Conservation (phyloP, 805 yeast genomes). For the Lipomyces sp. region DNA sequence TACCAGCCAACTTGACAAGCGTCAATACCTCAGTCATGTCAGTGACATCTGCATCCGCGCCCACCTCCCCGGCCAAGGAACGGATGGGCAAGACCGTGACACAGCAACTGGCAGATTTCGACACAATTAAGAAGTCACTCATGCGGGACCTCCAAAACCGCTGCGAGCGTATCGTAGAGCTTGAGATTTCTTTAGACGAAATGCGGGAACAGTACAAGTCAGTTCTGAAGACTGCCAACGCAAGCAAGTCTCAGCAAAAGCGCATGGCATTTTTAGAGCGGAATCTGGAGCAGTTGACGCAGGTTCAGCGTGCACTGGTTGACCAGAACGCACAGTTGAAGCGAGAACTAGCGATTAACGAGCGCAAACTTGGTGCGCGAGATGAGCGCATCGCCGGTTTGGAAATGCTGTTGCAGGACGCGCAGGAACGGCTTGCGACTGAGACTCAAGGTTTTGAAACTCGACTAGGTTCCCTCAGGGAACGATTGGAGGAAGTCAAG, state of each 20-base stretch:
- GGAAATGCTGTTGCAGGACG: constrained; percentile 56
- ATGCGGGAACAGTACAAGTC: constrained; percentile 47
- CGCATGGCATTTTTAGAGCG: constrained; percentile 60
- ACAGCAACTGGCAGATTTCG: constrained; percentile 37
- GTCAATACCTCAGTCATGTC: constrained; percentile 8
- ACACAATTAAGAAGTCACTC: constrained; percentile 40
- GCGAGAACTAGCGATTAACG: constrained; percentile 60
- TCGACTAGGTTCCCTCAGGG: constrained; percentile 32
- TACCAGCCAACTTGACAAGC: constrained; percentile 7
- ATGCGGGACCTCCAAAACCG: constrained; percentile 44
- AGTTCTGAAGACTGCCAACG: constrained; percentile 39
- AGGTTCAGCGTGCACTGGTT: constrained; percentile 65
- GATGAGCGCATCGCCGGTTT: constrained; percentile 61
- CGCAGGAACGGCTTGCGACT: constrained; percentile 53
- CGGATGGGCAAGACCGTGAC: constrained; percentile 22
- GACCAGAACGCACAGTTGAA: constrained; percentile 62
- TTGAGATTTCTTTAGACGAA: constrained; percentile 52
- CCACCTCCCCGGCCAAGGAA: constrained; percentile 29
- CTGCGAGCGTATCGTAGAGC: constrained; percentile 48
- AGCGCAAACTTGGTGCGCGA: constrained; percentile 61
- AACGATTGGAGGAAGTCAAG: constrained; percentile 39
- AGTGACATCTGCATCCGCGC: constrained; percentile 11
- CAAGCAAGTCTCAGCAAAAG: constrained; percentile 48
- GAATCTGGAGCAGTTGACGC: constrained; percentile 60
- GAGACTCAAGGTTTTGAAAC: constrained; percentile 58